These are phyloP conservation scores for Sutorius australiensis DNA, from an alignment of 768 basidiomycete genomes.

Conservation along the genomic window DNA sequence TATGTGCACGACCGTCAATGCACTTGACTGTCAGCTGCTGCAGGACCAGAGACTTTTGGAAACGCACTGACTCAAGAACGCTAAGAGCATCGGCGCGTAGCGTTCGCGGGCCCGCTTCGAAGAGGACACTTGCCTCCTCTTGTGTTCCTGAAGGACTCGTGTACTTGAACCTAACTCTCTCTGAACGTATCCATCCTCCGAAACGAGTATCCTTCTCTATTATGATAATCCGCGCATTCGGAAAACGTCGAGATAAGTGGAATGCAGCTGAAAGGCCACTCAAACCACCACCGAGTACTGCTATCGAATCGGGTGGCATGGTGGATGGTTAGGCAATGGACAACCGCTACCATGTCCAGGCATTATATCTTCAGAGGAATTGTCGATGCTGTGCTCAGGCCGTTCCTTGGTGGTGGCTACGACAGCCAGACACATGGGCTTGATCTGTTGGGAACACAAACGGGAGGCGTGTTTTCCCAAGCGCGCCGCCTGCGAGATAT, in stretches of 20 bases:
- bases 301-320: not conserved
- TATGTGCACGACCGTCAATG: not conserved
- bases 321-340: no score
- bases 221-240: not conserved
- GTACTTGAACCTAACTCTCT: not conserved
- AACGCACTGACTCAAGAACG: not conserved
- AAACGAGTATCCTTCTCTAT: not conserved
- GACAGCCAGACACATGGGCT: no score
- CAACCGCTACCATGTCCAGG: no score
- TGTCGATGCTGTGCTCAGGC: no score
- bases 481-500: no score
- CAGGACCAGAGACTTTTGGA: no score
- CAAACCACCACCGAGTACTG: not conserved
- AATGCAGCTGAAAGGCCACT: not conserved
- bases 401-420: no score
- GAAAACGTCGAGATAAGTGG: not conserved
- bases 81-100: not conserved
- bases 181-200: not conserved
- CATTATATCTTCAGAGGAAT: no score
- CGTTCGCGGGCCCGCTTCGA: not conserved
- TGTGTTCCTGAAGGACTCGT: not conserved
- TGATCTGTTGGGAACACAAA: no score
- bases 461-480: no score
- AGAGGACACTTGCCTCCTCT: not conserved
- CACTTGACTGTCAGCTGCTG: no score